These are phyloP conservation scores for Metschnikowia santaceciliae DNA, from an alignment of 805 yeast genomes.

Conservation along the genomic window DNA sequence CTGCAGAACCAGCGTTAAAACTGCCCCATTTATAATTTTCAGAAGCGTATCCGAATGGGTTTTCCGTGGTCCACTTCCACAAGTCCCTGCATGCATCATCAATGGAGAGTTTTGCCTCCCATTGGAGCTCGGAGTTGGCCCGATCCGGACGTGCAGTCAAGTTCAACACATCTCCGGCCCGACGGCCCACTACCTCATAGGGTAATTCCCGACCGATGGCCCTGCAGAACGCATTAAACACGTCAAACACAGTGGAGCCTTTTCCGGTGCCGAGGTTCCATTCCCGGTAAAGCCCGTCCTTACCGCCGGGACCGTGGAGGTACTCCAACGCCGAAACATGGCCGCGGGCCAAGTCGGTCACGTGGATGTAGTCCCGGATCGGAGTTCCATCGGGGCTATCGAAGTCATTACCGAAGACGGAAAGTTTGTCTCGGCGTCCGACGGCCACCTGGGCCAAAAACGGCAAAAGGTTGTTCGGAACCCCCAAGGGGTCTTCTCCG, in stretches of 20 bases:
- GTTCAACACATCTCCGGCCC: slow-evolving; percentile 74
- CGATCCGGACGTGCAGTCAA: slow-evolving; percentile 68
- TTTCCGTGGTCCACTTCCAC: slow-evolving; percentile 72
- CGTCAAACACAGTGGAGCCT: slow-evolving; percentile 76
- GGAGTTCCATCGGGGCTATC: slow-evolving; percentile 75
- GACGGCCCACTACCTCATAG: slow-evolving; percentile 59
- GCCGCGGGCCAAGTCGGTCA: slow-evolving; percentile 73
- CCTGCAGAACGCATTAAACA: slow-evolving; percentile 57
- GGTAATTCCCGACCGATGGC: slow-evolving; percentile 65
- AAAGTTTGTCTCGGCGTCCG: slow-evolving; percentile 61
- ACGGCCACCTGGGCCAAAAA: slow-evolving; percentile 74
- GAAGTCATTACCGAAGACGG: slow-evolving; percentile 72
- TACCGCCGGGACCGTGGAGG: slow-evolving; percentile 32
- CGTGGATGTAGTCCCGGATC: slow-evolving; percentile 77
- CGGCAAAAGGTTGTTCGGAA: slow-evolving; percentile 74
- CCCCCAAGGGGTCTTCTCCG: slow-evolving; percentile 78
- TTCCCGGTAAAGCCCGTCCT: slow-evolving; percentile 56
- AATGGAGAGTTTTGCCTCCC: slow-evolving; percentile 56
- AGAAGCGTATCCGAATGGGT: slow-evolving; percentile 57
- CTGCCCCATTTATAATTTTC: slow-evolving; percentile 31
- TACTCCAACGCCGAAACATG: slow-evolving; percentile 68
- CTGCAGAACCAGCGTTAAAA: slow-evolving; percentile 16
- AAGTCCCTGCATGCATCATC: slow-evolving; percentile 66
- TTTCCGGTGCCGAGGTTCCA: slow-evolving; percentile 84
- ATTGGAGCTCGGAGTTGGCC: slow-evolving; percentile 61